phyloP scores from a whole-genome alignment of 1,139 yeast genomes.

The Debaryomycetaceae sp. region DNA sequence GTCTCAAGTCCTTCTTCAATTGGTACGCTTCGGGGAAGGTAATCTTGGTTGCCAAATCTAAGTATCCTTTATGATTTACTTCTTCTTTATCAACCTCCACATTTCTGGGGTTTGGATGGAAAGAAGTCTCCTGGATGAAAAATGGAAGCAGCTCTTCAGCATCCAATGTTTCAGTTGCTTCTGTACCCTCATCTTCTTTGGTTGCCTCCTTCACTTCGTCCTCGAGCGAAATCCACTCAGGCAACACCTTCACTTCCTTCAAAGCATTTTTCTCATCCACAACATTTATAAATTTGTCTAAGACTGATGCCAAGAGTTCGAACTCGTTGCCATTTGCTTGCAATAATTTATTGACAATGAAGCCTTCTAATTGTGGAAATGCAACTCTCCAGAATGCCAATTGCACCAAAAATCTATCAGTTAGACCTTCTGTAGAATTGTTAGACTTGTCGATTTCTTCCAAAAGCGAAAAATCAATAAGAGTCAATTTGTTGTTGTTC shows the following conservation, averaged over 20 bases:
- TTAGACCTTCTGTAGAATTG: slow-evolving; percentile 73
- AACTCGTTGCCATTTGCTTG: slow-evolving; percentile 81
- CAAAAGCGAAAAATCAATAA: slow-evolving; percentile 58
- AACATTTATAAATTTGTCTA: slow-evolving; percentile 61
- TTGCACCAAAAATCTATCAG: slow-evolving; percentile 71
- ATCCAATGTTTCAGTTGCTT: slow-evolving; percentile 11
- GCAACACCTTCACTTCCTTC: slow-evolving; percentile 39
- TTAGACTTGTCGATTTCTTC: slow-evolving; percentile 44
- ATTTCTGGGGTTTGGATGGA: slow-evolving; percentile 54
- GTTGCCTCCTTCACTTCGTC: slow-evolving; percentile 15
- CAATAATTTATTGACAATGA: slow-evolving; percentile 73
- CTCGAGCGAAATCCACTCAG: slow-evolving; percentile 41
- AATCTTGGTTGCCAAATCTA: slow-evolving; percentile 66
- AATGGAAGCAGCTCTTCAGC: slow-evolving; percentile 38
- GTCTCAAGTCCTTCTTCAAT: slow-evolving; percentile 61
- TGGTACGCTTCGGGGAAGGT: slow-evolving; percentile 80
- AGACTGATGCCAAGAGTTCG: slow-evolving; percentile 79
- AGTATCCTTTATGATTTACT: slow-evolving; percentile 32
- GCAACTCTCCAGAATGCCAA: slow-evolving; percentile 76
- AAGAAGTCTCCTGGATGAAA: slow-evolving; percentile 59
- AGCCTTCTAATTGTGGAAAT: slow-evolving; percentile 59
- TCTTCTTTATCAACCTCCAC: slow-evolving; percentile 37
- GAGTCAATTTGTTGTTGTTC: slow-evolving; percentile 49
- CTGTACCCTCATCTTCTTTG: slow-evolving; percentile 14
- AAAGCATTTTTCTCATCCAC: slow-evolving; percentile 48